Evolutionary conservation across 2,329 filamentous ascomycete species (phyloP).

Genomic region (Fusarium gaditjirri): DNA sequence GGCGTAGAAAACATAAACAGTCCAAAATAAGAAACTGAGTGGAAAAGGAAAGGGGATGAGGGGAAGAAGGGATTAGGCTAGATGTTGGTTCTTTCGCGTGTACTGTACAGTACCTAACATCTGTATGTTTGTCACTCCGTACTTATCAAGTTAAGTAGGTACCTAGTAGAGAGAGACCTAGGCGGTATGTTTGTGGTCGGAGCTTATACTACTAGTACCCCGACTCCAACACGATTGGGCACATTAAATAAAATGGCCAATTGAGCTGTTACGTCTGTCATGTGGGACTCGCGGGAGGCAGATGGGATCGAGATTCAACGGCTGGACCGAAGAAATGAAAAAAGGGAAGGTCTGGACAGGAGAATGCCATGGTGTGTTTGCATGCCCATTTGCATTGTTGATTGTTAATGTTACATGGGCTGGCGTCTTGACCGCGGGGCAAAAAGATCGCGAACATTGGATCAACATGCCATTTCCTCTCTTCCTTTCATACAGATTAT

Average conservation of each 20-base stretch:
- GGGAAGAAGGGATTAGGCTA: background rate
- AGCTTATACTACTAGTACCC: constrained; percentile 24
- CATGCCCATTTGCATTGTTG: background rate
- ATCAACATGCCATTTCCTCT: constrained; percentile 19
- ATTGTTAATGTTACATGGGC: background rate
- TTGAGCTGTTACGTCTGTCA: constrained; percentile 7
- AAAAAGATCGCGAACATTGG: background rate
- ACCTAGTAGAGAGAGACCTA: background rate
- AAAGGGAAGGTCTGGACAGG: background rate
- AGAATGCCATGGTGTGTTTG: background rate
- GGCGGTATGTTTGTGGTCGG: constrained; percentile 7
- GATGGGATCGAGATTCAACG: constrained; percentile 32
- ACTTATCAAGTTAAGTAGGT: too few relatives aligned
- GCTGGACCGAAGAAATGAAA: constrained; percentile 11
- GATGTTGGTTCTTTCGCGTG: background rate
- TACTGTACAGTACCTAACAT: background rate
- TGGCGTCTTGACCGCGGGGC: constrained; percentile 1
- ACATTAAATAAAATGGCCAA: constrained; percentile 1
- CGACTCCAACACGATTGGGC: constrained; percentile 15
- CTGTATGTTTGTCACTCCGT: background rate
- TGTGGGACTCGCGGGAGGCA: constrained; percentile 14
- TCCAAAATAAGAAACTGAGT: background rate
- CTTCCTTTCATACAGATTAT: background rate
- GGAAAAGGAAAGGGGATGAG: background rate
- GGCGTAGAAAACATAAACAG: background rate